Evolutionary conservation across 352 stramenopile genomes (phyloP), one percentile per base, ranked within the genome.

Genomic region (Pythium aristosporum): DNA sequence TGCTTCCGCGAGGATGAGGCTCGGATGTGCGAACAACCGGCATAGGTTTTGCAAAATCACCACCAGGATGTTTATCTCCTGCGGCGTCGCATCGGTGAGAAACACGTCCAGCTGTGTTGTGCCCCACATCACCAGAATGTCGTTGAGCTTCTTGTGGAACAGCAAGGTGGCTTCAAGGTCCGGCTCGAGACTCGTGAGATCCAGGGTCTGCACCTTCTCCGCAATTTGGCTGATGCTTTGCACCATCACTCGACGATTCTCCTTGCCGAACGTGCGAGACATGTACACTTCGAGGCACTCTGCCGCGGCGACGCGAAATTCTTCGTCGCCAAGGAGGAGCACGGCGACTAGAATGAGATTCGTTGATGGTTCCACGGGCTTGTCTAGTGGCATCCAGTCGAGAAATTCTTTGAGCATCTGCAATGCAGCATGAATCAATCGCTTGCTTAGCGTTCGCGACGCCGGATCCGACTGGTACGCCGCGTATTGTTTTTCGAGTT

Each of bases 371-470:
- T 86, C 69, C 6, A 88, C 72, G 2, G 85, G 77, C 34, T 75
- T 74, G 34, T 88, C 79, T 37, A 93, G 59, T 15, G 85, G 85
- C 71, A 93, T 85, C 85, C 85, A 93, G 63, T 93, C 85, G 7
- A 93, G 63, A 65, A 93, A 93, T 64, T 91, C 85, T 54, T 87
- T 89, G 18, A 93, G 65, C 80, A 91, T 91, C 43, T 83, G 66
- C 44, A 93, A 48, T 30, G 77, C 74, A 1, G 82, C 79, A 28
- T 89, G 72, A 25, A 91, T 81, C 8, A 93, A 59, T 51, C 74
- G 73, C 61, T 83, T 75, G 63, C 79, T 88, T 18, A 48, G 59
- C 5, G 66, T 66, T 18, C 69, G 65, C 47, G 75, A 63, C 41
- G 49, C 46, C 13, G 21, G 7, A 1, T 74, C 67, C 0, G 68